Conservation (phyloP, 2,329 filamentous ascomycete genomes). For the Aspergillus bombycis region DNA sequence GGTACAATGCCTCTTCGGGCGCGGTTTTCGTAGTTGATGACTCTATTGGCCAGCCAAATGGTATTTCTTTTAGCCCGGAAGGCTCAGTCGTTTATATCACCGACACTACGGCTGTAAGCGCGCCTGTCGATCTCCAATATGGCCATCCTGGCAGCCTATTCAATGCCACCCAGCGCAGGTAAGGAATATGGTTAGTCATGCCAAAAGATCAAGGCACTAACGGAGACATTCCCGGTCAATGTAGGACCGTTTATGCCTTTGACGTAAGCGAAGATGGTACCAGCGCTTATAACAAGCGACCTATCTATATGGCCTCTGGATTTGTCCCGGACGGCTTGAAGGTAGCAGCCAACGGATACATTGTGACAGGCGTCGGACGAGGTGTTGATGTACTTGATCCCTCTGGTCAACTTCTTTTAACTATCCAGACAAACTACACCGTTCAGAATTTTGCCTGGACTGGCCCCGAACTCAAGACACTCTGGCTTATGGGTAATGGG, state of each 20-base stretch:
- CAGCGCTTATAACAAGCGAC: slow-evolving; percentile 42
- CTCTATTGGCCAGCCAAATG: slow-evolving; percentile 48
- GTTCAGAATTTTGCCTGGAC: slow-evolving; percentile 52
- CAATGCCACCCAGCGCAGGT: slow-evolving; percentile 34
- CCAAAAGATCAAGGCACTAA: background rate
- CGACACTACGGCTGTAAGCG: slow-evolving; percentile 41
- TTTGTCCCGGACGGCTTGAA: slow-evolving; percentile 50
- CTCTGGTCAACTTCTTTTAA: slow-evolving; percentile 41
- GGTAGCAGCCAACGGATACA: slow-evolving; percentile 45
- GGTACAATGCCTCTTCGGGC: slow-evolving; percentile 47
- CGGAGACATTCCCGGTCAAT: background rate
- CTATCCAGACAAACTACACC: slow-evolving; percentile 48
- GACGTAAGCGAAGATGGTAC: slow-evolving; percentile 41
- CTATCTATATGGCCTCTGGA: slow-evolving; percentile 43
- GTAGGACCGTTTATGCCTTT: slow-evolving; percentile 44
- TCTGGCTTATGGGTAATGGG: slow-evolving; percentile 46
- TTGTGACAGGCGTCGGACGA: slow-evolving; percentile 43
- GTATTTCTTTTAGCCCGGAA: slow-evolving; percentile 50
- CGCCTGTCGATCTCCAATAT: slow-evolving; percentile 23
- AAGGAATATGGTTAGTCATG: background rate
- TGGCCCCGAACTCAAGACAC: slow-evolving; percentile 40
- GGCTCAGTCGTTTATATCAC: slow-evolving; percentile 49
- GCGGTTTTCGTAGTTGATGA: slow-evolving; percentile 46
- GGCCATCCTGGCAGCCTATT: slow-evolving; percentile 30
- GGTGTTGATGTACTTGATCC: slow-evolving; percentile 47